A percentile compares a stretch with the other conserved stretches of the same genome.
These are phyloP conservation scores for Hortiboletus flavorubellus DNA, from an alignment of 768 basidiomycete species.

Conservation along the genomic window DNA sequence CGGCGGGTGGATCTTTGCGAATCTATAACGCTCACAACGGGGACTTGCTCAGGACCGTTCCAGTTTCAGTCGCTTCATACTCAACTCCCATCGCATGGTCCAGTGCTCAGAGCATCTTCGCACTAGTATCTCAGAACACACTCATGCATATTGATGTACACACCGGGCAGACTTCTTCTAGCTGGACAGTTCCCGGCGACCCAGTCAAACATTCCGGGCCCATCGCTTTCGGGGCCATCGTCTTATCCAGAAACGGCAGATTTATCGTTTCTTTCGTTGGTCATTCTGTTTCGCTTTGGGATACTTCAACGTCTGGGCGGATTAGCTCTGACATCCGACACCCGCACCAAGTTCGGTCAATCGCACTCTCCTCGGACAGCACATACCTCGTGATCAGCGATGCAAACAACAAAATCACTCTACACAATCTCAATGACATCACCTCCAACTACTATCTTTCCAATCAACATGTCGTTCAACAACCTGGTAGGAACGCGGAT, in stretches of 20 bases:
- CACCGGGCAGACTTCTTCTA: neutral
- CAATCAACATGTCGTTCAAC: neutral
- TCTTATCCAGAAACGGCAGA: neutral
- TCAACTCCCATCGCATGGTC: neutral
- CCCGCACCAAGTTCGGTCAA: neutral
- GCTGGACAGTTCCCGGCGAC: conserved; percentile 1
- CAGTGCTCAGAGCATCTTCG: neutral
- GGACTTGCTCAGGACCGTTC: neutral
- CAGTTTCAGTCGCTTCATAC: neutral
- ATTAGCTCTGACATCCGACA: conserved; percentile 2
- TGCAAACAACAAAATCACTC: neutral
- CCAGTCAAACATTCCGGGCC: neutral
- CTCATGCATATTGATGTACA: neutral
- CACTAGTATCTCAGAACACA: neutral
- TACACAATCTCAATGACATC: neutral
- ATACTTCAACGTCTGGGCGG: neutral
- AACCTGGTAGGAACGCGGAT: neutral
- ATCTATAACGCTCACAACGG: conserved; percentile 1
- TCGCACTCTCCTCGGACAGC: conserved; percentile 7
- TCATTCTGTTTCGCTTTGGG: conserved; percentile 1
- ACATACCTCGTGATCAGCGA: neutral
- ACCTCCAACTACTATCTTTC: neutral
- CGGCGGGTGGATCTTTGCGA: neutral
- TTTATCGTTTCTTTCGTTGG: neutral
- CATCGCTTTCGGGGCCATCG: neutral